Percentiles rank a stretch among this genome's conserved stretches.
These are phyloP conservation scores for Euphorbia pulcherrima DNA, from an alignment of 345 rosid species.

Conservation along the genomic window DNA sequence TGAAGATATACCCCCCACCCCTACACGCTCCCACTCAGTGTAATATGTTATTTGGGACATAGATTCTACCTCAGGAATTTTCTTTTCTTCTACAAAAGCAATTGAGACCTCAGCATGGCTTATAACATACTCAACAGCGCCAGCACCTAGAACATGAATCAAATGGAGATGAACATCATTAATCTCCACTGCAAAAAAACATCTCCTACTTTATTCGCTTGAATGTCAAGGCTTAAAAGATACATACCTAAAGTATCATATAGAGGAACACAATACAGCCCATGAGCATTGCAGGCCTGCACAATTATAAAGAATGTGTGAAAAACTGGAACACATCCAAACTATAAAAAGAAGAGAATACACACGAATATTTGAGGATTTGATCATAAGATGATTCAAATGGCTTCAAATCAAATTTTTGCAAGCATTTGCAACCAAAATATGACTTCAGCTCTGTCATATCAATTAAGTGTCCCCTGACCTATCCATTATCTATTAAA, in stretches of 20 bases:
- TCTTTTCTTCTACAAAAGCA: conserved; percentile 86
- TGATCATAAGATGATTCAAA: not conserved
- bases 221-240: not conserved
- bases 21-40: not conserved
- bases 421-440: not conserved
- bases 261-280: conserved; percentile 88
- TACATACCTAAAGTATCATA: conserved; percentile 91
- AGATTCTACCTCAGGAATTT: conserved; percentile 66
- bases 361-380: not conserved
- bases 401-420: not conserved
- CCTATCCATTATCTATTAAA: not conserved
- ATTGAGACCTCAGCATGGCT: conserved; percentile 86
- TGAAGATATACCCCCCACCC: not conserved
- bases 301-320: conserved; percentile 22
- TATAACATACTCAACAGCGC: conserved; percentile 81
- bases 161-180: conserved; percentile 6
- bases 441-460: not conserved
- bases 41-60: not conserved
- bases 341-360: conserved; percentile 9
- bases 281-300: conserved; percentile 99
- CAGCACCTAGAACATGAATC: conserved; percentile 59
- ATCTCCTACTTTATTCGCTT: conserved; percentile 1
- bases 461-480: not conserved
- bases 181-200: not conserved
- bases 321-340: not conserved